Evolutionary conservation across 495 filamentous ascomycete genomes (phyloP), one percentile per base, ranked within the genome.

Genomic region (Thozetella sp.): DNA sequence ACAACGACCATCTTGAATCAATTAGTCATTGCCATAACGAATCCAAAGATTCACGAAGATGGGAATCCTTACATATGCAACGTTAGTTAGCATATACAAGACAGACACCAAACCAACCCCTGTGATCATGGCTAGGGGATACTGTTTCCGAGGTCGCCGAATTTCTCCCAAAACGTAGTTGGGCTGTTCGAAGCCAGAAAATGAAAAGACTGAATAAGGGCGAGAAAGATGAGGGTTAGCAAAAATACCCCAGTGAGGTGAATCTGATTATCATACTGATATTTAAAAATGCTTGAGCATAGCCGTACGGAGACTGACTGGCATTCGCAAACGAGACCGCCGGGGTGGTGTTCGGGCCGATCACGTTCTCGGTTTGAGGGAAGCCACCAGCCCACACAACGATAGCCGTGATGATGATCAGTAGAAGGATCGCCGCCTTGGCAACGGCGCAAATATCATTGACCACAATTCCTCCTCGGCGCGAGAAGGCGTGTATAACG

Each of bases 151-250:
- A 17, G 81, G 80, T 25, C 67, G 59, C 3, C 65, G 55, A 10
- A 81, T 70, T 65, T 84, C 81, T 27, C 79, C 73, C 2, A 83
- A 63, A 20, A 80, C 72, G 61, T 76, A 81, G 56, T 77, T 74
- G 2, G 76, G 71, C 46, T 80, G 77, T 19, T 80, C 71, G 54
- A 71, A 78, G 0, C 78, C 79, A 1, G 62, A 61, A 55, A 63
- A 79, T 6, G 70, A 57, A 56, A 75, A 82, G 24, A 76, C 60
- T 61, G 19, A 17, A 1, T 1, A 3, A 1, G 22, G 40, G n/a
- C n/a, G n/a, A n/a, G n/a, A n/a, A n/a, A n/a, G n/a, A n/a, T n/a
- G n/a, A n/a, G n/a, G n/a, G n/a, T n/a, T n/a, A n/a, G n/a, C n/a
- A n/a, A n/a, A n/a, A n/a, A n/a, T n/a, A n/a, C n/a, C n/a, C n/a